Base-by-base conservation (phyloP, 2,329 filamentous ascomycete genomes). In the Fusarium irregulare region DNA sequence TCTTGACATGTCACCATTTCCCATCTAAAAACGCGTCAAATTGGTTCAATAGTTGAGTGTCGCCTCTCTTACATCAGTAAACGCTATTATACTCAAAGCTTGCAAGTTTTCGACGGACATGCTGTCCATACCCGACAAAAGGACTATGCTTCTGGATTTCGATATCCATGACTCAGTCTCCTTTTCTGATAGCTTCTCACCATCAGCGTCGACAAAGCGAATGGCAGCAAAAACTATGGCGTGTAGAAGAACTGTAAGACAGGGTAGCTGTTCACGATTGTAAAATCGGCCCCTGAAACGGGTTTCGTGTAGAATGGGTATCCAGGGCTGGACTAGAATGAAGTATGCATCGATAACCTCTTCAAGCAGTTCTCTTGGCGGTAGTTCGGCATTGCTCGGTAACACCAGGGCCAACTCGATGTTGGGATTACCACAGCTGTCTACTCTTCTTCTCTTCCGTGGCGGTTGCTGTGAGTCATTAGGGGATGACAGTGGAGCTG, bases 61-160 rank as follows among this genome's bases (percentile, higher is more conserved):
- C 3, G 4, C 18, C 9, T 9, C 6, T 4, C 71, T 30, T 46
- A 73, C 72, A 47, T 74, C 72, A 5, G 64, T 66, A 16, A 71
- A 74, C 0, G 72, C 72, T 10, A 73, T 62, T 21, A 74, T 74
- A 7, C 61, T 74, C 8, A 74, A 42, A 4, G 72, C 72, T 11
- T 74, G 72, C 0, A 74, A n/a, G 12, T 73, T 74, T 23, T 74
- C 72, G 0, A 74, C 72, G 0, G 72, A 73, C 20, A 74, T 59
- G 0, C 70, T 62, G 18, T 74, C 72, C 72, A 74, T 74, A 0
- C 70, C 72, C 0, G 64, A 71, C 0, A 74, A n/a, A 9, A 74
- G 28, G 0, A 74, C 72, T 7, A 73, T 71, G 3, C 64, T 62
- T 20, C 72, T 59, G 0, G 72, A 73, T 9, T 49, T 69, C 11